Base-by-base conservation (phyloP, 176 grass and related monocot species). In the Eragrostis nindensis region DNA sequence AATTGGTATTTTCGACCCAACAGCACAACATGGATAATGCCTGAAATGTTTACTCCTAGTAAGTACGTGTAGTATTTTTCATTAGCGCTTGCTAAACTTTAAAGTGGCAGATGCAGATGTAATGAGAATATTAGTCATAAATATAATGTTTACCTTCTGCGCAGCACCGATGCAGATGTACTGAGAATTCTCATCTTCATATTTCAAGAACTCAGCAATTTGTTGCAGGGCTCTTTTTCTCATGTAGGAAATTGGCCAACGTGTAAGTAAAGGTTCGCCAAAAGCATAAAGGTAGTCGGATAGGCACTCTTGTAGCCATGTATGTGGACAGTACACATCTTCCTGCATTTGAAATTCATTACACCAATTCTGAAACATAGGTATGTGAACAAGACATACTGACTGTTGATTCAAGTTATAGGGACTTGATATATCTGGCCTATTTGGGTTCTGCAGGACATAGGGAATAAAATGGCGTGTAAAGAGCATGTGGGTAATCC, bases 111-210 rank as follows among this genome's bases (percentile, higher is more conserved):
- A n/a, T n/a, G n/a, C n/a, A n/a, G n/a, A n/a, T n/a, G n/a, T n/a
- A n/a, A n/a, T n/a, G n/a, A n/a, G n/a, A n/a, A n/a, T n/a, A n/a
- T n/a, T n/a, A n/a, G n/a, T n/a, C n/a, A n/a, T n/a, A n/a, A n/a
- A n/a, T n/a, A 84, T 41, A 16, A 19, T 7, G 6, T 52, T 66
- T 68, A 92, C 93, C 93, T 95, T 95, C 42, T 92, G 83, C 50
- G 86, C 79, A 39, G 82, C 66, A 62, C 82, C 90, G 30, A 88
- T 85, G 73, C 90, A 95, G 14, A 95, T 86, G 25, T 95, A 92
- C 14, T 46, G 88, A 47, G 93, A 87, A 57, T 77, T 90, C 49
- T 92, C 87, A 79, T 92, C 93, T 92, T 95, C 93, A 81, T 95
- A 92, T 82, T 88, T 89, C 50, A 95, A 68, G 68, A 92, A 87